Evolutionary conservation across 495 filamentous ascomycete genomes (phyloP), one percentile per base, ranked within the genome.

Genomic region (Neurospora pannonica): DNA sequence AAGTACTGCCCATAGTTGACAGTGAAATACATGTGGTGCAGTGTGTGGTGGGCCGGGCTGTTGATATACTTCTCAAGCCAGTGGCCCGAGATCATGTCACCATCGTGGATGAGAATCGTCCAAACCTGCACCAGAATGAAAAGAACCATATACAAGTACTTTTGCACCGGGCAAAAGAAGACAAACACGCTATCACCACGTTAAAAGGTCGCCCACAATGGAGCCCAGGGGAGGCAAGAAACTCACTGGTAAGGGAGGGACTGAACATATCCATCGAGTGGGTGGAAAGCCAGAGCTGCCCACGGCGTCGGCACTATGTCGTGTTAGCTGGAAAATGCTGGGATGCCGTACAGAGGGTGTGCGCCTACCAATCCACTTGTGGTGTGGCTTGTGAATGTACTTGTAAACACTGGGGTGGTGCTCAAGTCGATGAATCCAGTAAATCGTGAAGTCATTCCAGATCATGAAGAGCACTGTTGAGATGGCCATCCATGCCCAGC

Each of bases 1-100:
- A 77, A 77, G 60, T 77, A 77, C 74, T 77, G 76, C 37, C 76
- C 76, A 72, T 77, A 77, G 72, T 77, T 77, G 74, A 77, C 76
- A 67, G 76, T 77, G 74, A 77, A 77, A 72, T 77, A 77, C 71
- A 77, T 77, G 74, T 77, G 76, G 37, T 77, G 76, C 48, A 77
- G 74, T 37, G 76, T 77, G 74, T 77, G 76, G 70, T 77, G 76
- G 69, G 76, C 76, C 13, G 76, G 76, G 74, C 76, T 77, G 74
- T 77, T 77, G 72, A 77, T 71, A 71, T 60, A 77, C 72, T 76
- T 76, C 10, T 77, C 76, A 40, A 77, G 74, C 76, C 76, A 77
- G 76, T 77, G 76, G 70, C 74, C 76, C 36, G 72, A 38, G 70
- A 77, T 77, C 76, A 77, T 77, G 74, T 77, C 76, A 72, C 74